phyloP scores from a whole-genome alignment of 176 grass and related monocot species.

The Bolboschoenus planiculmis region DNA sequence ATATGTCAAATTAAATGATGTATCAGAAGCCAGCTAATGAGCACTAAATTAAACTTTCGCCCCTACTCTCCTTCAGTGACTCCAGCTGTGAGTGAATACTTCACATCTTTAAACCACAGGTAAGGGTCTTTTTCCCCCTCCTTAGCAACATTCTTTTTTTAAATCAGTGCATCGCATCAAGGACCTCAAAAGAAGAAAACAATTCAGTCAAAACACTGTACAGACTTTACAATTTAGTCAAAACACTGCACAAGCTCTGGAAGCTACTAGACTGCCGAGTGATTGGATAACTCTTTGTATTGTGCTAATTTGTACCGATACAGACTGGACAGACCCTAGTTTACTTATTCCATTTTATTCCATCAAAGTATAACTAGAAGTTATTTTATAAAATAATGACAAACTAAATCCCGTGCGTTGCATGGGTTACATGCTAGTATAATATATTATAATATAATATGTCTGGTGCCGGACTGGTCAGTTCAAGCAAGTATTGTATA shows the following conservation, averaged over 20 bases:
- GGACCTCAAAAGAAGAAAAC: neutral
- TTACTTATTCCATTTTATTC: neutral
- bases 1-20: constrained; percentile 2
- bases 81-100: neutral
- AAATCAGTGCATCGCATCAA: neutral
- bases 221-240: too few relatives aligned
- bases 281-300: neutral
- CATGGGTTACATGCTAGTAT: too few relatives aligned
- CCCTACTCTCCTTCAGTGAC: neutral
- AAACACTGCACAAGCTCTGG: neutral
- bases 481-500: neutral
- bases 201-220: neutral
- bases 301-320: neutral
- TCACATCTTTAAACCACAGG: neutral
- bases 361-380: too few relatives aligned
- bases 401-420: too few relatives aligned
- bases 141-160: neutral
- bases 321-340: neutral
- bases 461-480: neutral
- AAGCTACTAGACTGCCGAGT: neutral
- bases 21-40: neutral
- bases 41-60: neutral
- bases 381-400: too few relatives aligned
- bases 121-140: neutral
- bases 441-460: neutral